Percentiles rank a stretch among this genome's conserved stretches.
Evolutionary conservation across 805 yeast species (phyloP).

Genomic region (Sugiyamaella floridensis): DNA sequence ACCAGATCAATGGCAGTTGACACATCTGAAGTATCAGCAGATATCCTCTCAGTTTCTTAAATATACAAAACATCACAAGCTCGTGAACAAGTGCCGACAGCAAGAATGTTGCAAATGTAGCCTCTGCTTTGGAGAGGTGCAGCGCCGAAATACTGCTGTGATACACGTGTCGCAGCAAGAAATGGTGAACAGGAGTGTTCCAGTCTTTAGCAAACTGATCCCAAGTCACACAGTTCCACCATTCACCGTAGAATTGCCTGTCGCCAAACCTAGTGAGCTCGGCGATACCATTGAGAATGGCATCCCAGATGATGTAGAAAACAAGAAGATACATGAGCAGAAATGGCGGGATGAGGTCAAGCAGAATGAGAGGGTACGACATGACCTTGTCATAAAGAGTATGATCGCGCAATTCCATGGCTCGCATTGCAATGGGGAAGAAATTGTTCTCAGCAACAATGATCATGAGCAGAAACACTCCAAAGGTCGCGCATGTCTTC

Average conservation of each 20-base stretch:
- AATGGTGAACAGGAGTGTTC: slow-evolving; percentile 91
- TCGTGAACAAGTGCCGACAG: slow-evolving; percentile 84
- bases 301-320: slow-evolving; percentile 93
- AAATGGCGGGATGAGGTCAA: slow-evolving; percentile 78
- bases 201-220: slow-evolving; percentile 87
- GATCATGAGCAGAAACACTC: slow-evolving; percentile 78
- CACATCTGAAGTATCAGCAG: slow-evolving; percentile 74
- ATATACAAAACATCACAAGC: slow-evolving; percentile 83
- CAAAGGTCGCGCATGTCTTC: slow-evolving; percentile 76
- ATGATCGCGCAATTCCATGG: slow-evolving; percentile 45
- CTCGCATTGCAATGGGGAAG: slow-evolving; percentile 64
- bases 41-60: slow-evolving; percentile 73
- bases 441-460: slow-evolving; percentile 66
- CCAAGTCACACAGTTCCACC: slow-evolving; percentile 98
- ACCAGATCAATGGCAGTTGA: slow-evolving; percentile 71
- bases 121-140: slow-evolving; percentile 54
- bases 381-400: slow-evolving; percentile 41
- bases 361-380: slow-evolving; percentile 50
- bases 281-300: slow-evolving; percentile 81
- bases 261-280: slow-evolving; percentile 84
- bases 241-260: slow-evolving; percentile 86
- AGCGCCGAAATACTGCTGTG: slow-evolving; percentile 80
- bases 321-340: slow-evolving; percentile 65
- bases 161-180: slow-evolving; percentile 86
- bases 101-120: slow-evolving; percentile 54